A percentile compares a stretch with the other conserved stretches of the same genome.
These are phyloP conservation scores for Beauveria brongniartii DNA, from an alignment of 2,329 filamentous ascomycete genomes.

Conservation along the genomic window DNA sequence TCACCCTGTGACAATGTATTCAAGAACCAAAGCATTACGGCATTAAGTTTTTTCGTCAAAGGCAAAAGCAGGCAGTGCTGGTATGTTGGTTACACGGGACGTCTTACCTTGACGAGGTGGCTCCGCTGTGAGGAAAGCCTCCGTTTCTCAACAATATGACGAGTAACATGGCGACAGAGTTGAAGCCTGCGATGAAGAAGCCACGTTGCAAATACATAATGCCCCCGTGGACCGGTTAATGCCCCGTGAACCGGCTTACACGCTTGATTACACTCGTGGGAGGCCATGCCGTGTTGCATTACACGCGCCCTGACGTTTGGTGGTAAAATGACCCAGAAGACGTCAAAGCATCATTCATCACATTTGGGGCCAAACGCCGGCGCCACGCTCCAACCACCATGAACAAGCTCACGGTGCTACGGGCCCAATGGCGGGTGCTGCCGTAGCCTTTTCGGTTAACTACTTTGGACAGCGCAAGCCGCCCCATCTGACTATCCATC, in stretches of 20 bases:
- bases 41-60: too few species aligned
- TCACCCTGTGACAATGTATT: background rate
- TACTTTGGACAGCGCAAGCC: background rate
- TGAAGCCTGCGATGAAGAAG: too few species aligned
- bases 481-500: too few species aligned
- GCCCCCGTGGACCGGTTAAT: too few species aligned
- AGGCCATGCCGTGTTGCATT: background rate
- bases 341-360: background rate
- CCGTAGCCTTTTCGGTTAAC: too few species aligned
- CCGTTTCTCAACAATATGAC: background rate
- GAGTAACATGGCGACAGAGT: background rate
- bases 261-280: background rate
- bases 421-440: too few species aligned
- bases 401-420: background rate
- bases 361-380: background rate
- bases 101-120: slow-evolving; percentile 1
- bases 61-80: background rate
- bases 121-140: background rate
- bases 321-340: background rate
- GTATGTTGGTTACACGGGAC: background rate
- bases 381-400: too few species aligned
- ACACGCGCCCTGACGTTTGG: background rate
- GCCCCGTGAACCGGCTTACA: too few species aligned
- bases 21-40: background rate
- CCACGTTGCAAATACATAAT: background rate